phyloP scores from a whole-genome alignment of 345 rosid genomes.

The Lumnitzera racemosa region DNA sequence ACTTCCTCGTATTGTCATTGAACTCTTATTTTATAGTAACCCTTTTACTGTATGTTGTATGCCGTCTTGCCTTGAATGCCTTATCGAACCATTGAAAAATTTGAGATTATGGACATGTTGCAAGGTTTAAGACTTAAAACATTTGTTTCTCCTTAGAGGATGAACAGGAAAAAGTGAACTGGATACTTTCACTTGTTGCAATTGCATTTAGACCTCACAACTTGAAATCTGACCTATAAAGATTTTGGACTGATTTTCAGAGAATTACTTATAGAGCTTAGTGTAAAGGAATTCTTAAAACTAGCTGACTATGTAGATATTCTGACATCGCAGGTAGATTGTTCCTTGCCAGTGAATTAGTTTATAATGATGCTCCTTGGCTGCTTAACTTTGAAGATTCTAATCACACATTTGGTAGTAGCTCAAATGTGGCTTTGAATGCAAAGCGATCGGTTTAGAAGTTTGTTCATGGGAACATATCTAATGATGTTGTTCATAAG shows the following conservation, averaged over 20 bases:
- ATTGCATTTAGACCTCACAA: slow-evolving; percentile 73
- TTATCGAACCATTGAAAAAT: too few relatives aligned
- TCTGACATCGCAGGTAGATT: slow-evolving; percentile 73
- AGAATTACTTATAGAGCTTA: slow-evolving; percentile 79
- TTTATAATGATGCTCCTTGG: slow-evolving; percentile 97
- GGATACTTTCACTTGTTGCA: slow-evolving; percentile 74
- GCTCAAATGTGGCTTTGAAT: slow-evolving; percentile 43
- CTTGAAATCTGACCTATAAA: slow-evolving; percentile 65
- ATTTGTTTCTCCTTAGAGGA: slow-evolving; percentile 55
- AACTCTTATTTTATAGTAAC: too few relatives aligned
- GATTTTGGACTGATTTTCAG: slow-evolving; percentile 79
- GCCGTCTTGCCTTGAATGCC: too few relatives aligned
- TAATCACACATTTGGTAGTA: slow-evolving; percentile 39
- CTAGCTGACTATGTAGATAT: slow-evolving; percentile 78
- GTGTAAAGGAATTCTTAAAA: slow-evolving; percentile 71
- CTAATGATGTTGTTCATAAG: slow-evolving; percentile 90
- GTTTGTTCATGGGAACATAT: slow-evolving; percentile 85
- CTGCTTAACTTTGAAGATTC: slow-evolving; percentile 63
- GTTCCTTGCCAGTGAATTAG: slow-evolving; percentile 68
- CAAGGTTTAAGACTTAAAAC: slow-evolving; percentile 80
- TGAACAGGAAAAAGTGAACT: slow-evolving; percentile 55
- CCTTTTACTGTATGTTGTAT: too few relatives aligned
- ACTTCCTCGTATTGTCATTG: too few relatives aligned
- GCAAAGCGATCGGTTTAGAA: slow-evolving; percentile 61
- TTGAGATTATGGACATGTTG: slow-evolving; percentile 64